phyloP scores from a whole-genome alignment of 768 basidiomycete genomes.

The Infundibulicybe gibba region DNA sequence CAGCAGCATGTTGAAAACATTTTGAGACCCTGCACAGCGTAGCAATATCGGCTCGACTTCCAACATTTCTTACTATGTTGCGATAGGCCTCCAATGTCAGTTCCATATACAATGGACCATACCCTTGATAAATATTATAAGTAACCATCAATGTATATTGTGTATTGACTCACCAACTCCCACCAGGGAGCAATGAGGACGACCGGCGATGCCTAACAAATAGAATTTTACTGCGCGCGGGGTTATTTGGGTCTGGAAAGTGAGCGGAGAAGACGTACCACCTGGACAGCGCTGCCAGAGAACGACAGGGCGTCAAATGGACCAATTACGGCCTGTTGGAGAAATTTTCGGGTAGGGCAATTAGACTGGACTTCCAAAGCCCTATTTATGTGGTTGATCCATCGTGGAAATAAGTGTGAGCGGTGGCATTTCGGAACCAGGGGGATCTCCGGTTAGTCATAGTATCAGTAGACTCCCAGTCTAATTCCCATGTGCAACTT shows the following conservation, averaged over 20 bases:
- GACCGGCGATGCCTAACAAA: slow-evolving; percentile 11
- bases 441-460: slow-evolving; percentile 34
- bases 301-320: slow-evolving; percentile 1
- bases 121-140: slow-evolving; percentile 21
- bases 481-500: slow-evolving; percentile 8
- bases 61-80: slow-evolving; percentile 51
- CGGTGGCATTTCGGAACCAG: slow-evolving; percentile 37
- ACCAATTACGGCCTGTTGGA: slow-evolving; percentile 4
- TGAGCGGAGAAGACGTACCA: not conserved
- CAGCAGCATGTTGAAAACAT: slow-evolving; percentile 49
- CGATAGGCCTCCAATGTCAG: slow-evolving; percentile 56
- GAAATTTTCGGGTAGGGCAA: slow-evolving; percentile 11
- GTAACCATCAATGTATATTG: not conserved
- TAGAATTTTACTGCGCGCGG: not conserved
- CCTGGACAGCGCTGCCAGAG: not conserved
- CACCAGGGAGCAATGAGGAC: slow-evolving; percentile 13
- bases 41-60: slow-evolving; percentile 50
- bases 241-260: slow-evolving; percentile 2
- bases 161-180: slow-evolving; percentile 23
- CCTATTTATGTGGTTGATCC: slow-evolving; percentile 31
- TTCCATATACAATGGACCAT: slow-evolving; percentile 50
- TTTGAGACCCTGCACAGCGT: slow-evolving; percentile 56
- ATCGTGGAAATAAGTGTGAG: slow-evolving; percentile 29
- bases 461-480: no score
- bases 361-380: slow-evolving; percentile 28